Evolutionary conservation across 1,284 basidiomycete species (phyloP).

Genomic region (Cryptococcus sp.): DNA sequence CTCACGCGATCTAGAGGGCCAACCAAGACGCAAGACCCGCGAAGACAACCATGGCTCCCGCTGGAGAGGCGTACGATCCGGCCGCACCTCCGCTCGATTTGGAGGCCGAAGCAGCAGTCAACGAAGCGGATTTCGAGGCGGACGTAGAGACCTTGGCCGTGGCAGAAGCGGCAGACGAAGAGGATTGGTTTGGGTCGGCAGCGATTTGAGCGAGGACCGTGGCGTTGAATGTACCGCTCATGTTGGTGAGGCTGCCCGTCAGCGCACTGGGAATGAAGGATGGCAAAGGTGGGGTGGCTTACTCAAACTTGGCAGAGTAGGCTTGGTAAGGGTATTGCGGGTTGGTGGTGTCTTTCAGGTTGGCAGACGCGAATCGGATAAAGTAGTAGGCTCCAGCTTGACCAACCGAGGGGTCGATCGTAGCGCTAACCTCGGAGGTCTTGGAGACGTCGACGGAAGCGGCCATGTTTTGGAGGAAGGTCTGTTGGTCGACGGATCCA

Average conservation of each 20-base stretch:
- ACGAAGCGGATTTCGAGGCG: conserved; percentile 6
- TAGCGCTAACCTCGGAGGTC: conserved; percentile 54
- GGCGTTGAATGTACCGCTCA: conserved; percentile 44
- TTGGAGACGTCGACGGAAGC: conserved; percentile 58
- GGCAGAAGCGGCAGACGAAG: conserved; percentile 1
- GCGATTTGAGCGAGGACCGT: conserved; percentile 30
- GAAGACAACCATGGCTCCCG: conserved; percentile 17
- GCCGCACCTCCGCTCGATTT: conserved; percentile 11
- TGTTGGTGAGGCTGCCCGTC: conserved; percentile 28
- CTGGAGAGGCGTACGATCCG: conserved; percentile 12
- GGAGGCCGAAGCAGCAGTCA: conserved; percentile 5
- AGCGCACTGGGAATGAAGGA: neutral
- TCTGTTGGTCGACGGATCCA: conserved; percentile 48
- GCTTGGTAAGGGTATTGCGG: conserved; percentile 59
- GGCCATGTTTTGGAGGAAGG: conserved; percentile 60
- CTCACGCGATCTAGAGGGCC: conserved; percentile 15
- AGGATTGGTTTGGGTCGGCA: conserved; percentile 10
- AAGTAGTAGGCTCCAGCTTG: conserved; percentile 50
- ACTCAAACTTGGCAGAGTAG: conserved; percentile 71
- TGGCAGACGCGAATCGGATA: conserved; percentile 58
- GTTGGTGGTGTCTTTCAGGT: conserved; percentile 51
- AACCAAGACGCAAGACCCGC: conserved; percentile 23
- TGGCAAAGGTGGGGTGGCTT: conserved; percentile 9
- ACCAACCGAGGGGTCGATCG: conserved; percentile 58
- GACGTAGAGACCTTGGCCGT: neutral